Evolutionary conservation across 139 green algal species (phyloP).

Genomic region (Volvox africanus): DNA sequence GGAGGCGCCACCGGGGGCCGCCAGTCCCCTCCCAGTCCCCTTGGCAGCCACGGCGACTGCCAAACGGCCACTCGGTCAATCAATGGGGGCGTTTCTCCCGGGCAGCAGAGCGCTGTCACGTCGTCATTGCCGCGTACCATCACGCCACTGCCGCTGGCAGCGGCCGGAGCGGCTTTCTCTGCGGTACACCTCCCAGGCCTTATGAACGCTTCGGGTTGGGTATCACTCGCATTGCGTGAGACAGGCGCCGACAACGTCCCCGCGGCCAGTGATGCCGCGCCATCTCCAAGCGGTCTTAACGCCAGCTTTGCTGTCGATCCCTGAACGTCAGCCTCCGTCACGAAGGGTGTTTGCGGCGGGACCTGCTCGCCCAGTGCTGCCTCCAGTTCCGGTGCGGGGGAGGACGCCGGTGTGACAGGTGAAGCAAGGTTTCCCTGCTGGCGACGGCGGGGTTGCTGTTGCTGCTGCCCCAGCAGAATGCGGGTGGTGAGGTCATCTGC

Average conservation of each 20-base stretch:
- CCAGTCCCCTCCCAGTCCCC: neutral
- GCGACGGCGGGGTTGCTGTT: neutral
- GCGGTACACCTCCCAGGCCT: neutral
- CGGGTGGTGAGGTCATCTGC: neutral
- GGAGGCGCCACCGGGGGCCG: neutral
- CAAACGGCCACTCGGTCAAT: neutral
- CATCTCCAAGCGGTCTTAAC: neutral
- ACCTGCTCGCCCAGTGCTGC: neutral
- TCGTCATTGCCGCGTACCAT: neutral
- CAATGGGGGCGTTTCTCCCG: neutral
- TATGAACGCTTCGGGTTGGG: neutral
- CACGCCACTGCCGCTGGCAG: neutral
- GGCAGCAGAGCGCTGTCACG: neutral
- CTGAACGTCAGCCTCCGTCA: neutral
- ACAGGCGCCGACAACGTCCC: neutral
- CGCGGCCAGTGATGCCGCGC: neutral
- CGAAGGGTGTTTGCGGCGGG: neutral
- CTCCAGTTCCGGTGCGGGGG: neutral
- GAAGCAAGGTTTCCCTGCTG: neutral
- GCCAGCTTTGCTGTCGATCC: neutral
- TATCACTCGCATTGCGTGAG: neutral
- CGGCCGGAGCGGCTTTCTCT: neutral
- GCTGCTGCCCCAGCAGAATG: neutral
- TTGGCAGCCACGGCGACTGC: neutral
- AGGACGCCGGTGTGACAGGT: neutral